phyloP scores from a whole-genome alignment of 2,329 filamentous ascomycete genomes.

The Erysiphe pisi region DNA sequence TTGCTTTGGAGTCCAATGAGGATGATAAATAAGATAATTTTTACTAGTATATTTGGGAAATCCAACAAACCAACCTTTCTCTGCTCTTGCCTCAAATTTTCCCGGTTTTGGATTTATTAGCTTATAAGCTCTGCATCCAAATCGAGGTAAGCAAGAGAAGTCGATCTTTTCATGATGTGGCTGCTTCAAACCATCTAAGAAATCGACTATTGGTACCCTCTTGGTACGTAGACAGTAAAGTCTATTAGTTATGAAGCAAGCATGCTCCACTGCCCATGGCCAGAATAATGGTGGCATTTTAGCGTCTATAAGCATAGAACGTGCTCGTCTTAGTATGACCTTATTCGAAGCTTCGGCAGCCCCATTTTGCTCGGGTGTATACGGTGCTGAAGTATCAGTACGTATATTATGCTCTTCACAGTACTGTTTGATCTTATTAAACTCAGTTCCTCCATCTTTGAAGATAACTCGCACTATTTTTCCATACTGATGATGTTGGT shows the following conservation, averaged over 20 bases:
- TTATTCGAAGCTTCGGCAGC: not conserved
- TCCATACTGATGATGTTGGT: not conserved
- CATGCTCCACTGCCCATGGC: not conserved
- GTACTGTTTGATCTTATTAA: not conserved
- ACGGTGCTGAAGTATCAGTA: not conserved
- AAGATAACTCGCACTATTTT: not conserved
- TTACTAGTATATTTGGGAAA: conserved; percentile 9
- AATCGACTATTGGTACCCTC: not conserved
- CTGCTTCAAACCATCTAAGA: not conserved
- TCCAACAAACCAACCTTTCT: not conserved
- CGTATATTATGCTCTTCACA: not conserved
- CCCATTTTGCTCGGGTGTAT: not conserved
- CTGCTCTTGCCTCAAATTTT: not conserved
- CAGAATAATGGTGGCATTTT: not conserved
- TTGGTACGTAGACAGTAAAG: not conserved
- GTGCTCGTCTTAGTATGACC: not conserved
- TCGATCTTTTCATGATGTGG: not conserved
- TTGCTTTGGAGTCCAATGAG: not conserved
- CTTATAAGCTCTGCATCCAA: not conserved
- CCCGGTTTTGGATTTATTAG: not conserved
- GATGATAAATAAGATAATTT: conserved; percentile 1
- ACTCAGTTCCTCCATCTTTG: not conserved
- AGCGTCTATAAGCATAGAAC: not conserved
- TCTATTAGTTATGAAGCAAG: not conserved
- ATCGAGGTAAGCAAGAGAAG: not conserved